A percentile compares a stretch with the other conserved stretches of the same genome.
Evolutionary conservation across 2,329 filamentous ascomycete species (phyloP).

Genomic region (Thielaviopsis populi): DNA sequence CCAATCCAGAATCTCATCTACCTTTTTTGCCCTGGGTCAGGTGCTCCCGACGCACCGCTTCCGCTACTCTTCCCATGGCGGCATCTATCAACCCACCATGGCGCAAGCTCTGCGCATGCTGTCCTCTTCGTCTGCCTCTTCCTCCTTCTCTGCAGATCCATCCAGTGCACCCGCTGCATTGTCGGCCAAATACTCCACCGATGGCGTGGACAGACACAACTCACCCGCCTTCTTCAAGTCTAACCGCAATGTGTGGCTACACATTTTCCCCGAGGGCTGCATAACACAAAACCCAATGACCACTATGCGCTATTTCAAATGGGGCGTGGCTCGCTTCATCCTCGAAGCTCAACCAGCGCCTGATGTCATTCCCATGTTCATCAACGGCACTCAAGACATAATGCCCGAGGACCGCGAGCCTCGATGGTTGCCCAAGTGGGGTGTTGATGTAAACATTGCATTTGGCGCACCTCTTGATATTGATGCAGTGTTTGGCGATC

Average conservation of each 20-base stretch:
- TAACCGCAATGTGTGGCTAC: slow-evolving; percentile 70
- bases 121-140: slow-evolving; percentile 29
- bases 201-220: slow-evolving; percentile 47
- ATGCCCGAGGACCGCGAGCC: slow-evolving; percentile 85
- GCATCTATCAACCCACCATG: slow-evolving; percentile 80
- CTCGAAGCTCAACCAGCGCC: slow-evolving; percentile 78
- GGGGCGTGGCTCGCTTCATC: slow-evolving; percentile 83
- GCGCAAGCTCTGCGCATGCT: slow-evolving; percentile 73
- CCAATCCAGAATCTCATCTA: slow-evolving; percentile 42
- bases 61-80: slow-evolving; percentile 63
- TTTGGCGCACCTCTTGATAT: slow-evolving; percentile 68
- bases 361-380: slow-evolving; percentile 83
- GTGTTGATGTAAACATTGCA: slow-evolving; percentile 54
- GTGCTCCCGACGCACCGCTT: slow-evolving; percentile 77
- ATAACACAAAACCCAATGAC: slow-evolving; percentile 73
- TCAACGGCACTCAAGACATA: slow-evolving; percentile 73
- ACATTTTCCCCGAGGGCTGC: slow-evolving; percentile 90
- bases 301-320: slow-evolving; percentile 93
- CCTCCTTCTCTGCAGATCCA: slow-evolving; percentile 18
- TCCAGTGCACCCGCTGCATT: slow-evolving; percentile 35
- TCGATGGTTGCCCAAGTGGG: slow-evolving; percentile 61
- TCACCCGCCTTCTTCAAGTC: slow-evolving; percentile 56
- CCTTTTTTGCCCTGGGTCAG: slow-evolving; percentile 82
- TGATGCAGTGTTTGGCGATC: slow-evolving; percentile 60
- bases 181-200: slow-evolving; percentile 45